Evolutionary conservation across 2,329 filamentous ascomycete genomes (phyloP).

Genomic region (Cryphonectria radicalis): DNA sequence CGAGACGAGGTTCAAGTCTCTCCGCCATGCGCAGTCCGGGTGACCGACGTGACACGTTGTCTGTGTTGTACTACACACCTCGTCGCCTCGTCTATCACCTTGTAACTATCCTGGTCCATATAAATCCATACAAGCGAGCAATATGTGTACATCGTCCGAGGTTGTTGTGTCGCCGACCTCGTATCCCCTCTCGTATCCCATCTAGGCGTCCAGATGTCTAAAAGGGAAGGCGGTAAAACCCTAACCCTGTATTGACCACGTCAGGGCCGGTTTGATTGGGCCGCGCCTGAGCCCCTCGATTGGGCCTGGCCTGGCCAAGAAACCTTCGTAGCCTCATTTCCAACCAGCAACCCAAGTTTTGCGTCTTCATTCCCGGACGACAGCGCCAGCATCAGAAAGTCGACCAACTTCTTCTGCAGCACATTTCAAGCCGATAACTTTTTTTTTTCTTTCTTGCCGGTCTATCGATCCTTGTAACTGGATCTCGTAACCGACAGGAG

Average conservation of each 20-base stretch:
- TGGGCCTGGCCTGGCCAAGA: neutral
- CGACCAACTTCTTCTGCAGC: neutral
- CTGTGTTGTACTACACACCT: neutral
- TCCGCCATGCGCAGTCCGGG: neutral
- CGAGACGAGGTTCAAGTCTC: neutral
- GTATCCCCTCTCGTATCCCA: neutral
- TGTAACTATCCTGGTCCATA: neutral
- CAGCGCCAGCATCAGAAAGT: neutral
- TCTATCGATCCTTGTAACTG: slow-evolving; percentile 14
- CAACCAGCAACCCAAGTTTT: slow-evolving; percentile 5
- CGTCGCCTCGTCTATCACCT: neutral
- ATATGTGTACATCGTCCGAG: neutral
- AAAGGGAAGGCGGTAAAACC: neutral
- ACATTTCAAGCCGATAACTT: neutral
- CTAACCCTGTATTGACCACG: neutral
- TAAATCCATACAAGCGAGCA: neutral
- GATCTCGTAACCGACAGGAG: neutral
- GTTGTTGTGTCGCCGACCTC: neutral
- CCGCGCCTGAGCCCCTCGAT: neutral
- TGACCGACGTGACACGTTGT: neutral
- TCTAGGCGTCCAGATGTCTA: neutral
- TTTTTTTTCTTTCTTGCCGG: neutral
- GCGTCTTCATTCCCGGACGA: neutral
- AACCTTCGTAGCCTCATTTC: slow-evolving; percentile 20
- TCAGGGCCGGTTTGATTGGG: neutral